Conservation (phyloP, 257 asterid genomes). For the Anisodus acutangulus region DNA sequence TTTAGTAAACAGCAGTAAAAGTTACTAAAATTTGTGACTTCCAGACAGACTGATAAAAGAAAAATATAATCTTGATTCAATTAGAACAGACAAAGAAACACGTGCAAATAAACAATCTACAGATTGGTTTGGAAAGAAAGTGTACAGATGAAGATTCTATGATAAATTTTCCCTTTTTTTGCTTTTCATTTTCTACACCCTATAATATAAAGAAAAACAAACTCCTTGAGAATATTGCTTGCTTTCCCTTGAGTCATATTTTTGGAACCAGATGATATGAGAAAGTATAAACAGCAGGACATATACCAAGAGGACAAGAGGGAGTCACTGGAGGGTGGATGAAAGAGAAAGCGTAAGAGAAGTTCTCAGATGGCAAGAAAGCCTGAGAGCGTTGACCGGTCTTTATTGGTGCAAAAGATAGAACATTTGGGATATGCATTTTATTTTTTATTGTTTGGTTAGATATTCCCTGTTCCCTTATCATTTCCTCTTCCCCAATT, state of each 20-base stretch:
- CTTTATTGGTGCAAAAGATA: background rate
- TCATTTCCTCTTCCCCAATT: background rate
- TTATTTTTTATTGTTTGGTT: background rate
- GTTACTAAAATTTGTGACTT: background rate
- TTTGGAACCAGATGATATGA: background rate
- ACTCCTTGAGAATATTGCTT: background rate
- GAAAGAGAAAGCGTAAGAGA: background rate
- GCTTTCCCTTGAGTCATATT: background rate
- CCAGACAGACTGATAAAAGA: background rate
- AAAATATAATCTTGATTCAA: background rate
- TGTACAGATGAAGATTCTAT: background rate
- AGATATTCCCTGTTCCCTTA: background rate
- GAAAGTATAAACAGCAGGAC: background rate
- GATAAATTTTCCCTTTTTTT: background rate
- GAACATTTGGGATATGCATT: background rate
- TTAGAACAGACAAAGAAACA: background rate
- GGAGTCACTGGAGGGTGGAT: background rate
- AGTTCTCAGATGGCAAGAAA: background rate
- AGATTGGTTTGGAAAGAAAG: background rate
- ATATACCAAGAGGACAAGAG: background rate
- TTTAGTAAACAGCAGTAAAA: background rate
- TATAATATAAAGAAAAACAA: background rate
- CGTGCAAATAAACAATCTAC: background rate
- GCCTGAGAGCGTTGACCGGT: background rate
- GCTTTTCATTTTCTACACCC: background rate